Conservation (phyloP, 2,329 filamentous ascomycete genomes). For the Pezizomycotina sp. region DNA sequence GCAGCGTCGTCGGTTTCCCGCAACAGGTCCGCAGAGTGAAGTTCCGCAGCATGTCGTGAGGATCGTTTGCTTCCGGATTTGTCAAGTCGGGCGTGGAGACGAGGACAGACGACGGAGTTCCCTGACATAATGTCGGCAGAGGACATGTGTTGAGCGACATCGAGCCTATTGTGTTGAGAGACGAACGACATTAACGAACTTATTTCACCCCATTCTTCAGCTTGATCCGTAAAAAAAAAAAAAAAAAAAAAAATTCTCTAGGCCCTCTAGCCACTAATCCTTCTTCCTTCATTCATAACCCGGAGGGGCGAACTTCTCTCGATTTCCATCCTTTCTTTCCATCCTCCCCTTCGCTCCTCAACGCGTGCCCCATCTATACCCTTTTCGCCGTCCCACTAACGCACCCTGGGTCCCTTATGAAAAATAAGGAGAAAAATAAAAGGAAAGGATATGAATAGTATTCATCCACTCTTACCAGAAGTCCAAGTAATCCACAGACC, state of each 20-base stretch:
- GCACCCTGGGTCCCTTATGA: background rate
- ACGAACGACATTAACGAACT: too few relatives aligned
- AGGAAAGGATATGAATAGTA: background rate
- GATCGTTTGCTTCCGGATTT: slow-evolving; percentile 68
- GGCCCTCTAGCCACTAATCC: too few relatives aligned
- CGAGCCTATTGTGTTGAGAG: slow-evolving; percentile 70
- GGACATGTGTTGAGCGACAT: slow-evolving; percentile 98
- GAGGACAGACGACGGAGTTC: slow-evolving; percentile 80
- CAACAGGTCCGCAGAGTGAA: too few relatives aligned
- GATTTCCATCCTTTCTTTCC: too few relatives aligned
- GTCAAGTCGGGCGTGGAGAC: slow-evolving; percentile 79
- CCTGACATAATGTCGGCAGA: slow-evolving; percentile 92
- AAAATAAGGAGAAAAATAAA: background rate
- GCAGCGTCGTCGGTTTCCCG: slow-evolving; percentile 49
- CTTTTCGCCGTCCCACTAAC: too few relatives aligned
- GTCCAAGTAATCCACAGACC: slow-evolving; percentile 92
- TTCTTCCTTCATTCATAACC: too few relatives aligned
- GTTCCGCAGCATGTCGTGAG: slow-evolving; percentile 56
- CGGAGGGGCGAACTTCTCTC: too few relatives aligned
- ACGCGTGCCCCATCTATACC: too few relatives aligned
- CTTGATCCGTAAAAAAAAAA: too few relatives aligned
- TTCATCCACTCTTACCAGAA: slow-evolving; percentile 58
- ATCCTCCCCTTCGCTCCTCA: too few relatives aligned
- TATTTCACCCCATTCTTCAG: too few relatives aligned
- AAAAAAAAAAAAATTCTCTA: too few relatives aligned